Base-by-base conservation (phyloP, 768 basidiomycete genomes). In the Lentinus brumalis region DNA sequence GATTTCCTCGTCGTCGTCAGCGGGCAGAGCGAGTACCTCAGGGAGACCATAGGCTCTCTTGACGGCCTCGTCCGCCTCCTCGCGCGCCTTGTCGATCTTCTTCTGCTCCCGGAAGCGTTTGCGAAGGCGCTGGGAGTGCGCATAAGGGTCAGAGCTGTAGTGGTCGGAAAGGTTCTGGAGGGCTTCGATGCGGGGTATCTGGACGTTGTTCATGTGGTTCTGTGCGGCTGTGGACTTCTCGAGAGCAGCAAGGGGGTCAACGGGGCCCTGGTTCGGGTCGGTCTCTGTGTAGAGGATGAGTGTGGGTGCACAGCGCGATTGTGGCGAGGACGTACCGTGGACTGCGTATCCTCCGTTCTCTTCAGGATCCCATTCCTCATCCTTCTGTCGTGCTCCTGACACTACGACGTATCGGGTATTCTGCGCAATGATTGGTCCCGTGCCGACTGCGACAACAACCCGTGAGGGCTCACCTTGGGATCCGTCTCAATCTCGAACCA, bases 401-500 rank as follows among this genome's bases (percentile, higher is more conserved):
- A 85, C 81, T 1, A 98, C 97, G 26, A 97, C 88, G 69, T 99
- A 99, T 16, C 91, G 86, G 1, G 97, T 96, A 69, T 98, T 97
- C 97, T 98, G 66, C 1, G 54, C 18, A 50, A 4, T 8, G 10
- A 38, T 65, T 18, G 56, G 29, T 14, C 16, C 30, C 11, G 29
- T 10, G 21, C 3, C 47, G 32, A 53, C 1, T 16, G 12, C 30
- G n/a, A 41, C 14, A 21, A 15, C 5, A 26, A 50, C 15, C 18
- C 18, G 11, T 16, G 3, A 46, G 10, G 32, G 60, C 78, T 53
- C 65, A 92, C 96, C 88, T 98, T 90, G 2, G 96, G 96, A 69
- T 99, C 96, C 8, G 97, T 98, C 65, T 96, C 85, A 54, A 99
- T 95, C 77, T 97, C 96, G 65, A 98, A 98, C 95, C 95, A 96